Base-by-base conservation (phyloP, 202 grass and related monocot species). In the Tripidium arundinaceum region DNA sequence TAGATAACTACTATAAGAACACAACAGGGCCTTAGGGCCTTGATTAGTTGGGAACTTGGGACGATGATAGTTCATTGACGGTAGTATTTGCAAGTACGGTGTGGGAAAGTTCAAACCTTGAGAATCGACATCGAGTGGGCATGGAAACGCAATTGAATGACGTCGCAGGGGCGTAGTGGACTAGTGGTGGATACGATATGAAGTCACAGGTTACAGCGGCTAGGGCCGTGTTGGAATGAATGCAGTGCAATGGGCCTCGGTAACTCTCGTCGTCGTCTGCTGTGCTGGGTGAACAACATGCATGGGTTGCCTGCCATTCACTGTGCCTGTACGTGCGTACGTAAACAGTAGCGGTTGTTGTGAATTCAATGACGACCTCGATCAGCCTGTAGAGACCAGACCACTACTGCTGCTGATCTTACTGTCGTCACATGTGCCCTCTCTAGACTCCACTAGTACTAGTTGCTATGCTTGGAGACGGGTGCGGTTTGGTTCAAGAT, bases 141-240 rank as follows among this genome's bases (percentile, higher is more conserved):
- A 65, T 24, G 60, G 26, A 22, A 6, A 40, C 22, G 66, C 74
- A 16, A 78, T 78, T 65, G 10, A 78, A 45, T 77, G 39, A 6
- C 26, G 45, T 65, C 31, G 75, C 75, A 63, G 60, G 41, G 59
- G 4, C 19, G 29, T 34, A 34, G 60, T n/a, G n/a, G n/a, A n/a
- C n/a, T n/a, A n/a, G n/a, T 34, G 75, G 61, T 50, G 11, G 76
- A 37, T 52, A 36, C 15, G 31, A 14, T 52, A 16, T 54, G 13
- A 66, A 36, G 45, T 68, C 76, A 39, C n/a, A 67, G 31, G 29
- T 26, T 36, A 2, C 43, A 34, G 76, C 34, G 28, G 4, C 4
- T 79, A 67, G 62, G 45, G 15, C 45, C 62, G 45, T 66, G 76
- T 68, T 6, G 62, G 45, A 65, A 39, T 55, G 43, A 77, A 77